Evolutionary conservation across 1,284 basidiomycete species (phyloP), one percentile per base, ranked within the genome.

Genomic region (Trichosporon coremiiforme): DNA sequence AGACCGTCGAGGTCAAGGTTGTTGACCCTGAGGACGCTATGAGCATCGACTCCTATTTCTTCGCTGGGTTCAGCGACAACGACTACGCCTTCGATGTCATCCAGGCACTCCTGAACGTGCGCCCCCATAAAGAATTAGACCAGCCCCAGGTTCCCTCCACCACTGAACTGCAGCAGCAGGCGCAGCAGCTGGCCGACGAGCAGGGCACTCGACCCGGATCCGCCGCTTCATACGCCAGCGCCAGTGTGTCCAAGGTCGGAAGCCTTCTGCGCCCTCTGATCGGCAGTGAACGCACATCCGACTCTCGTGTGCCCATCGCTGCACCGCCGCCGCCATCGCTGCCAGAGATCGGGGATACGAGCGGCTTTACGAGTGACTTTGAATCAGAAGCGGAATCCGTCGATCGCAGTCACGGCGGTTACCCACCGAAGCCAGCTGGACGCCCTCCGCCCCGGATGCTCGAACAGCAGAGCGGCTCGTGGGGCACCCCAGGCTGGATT

Each of bases 1-100:
- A 96, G 80, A 95, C 93, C 0, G 90, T 98, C 67, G 93, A 96
- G 83, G 87, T 78, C 76, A 94, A 94, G 84, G 92, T 95, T n/a
- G 86, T 93, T 68, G 94, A 96, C 82, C 89, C 90, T 73, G 89
- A 89, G 69, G 91, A 91, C 65, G 87, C 89, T 66, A 89, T 88
- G 78, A 82, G 91, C 0, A 83, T 93, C 63, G 94, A 96, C 82
- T 94, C 93, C 13, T 97, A 96, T 82, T 83, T 89, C 72, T 81
- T 87, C 80, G 93, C 94, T 12, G 96, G 95, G 79, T 95, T 97
- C 82, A 89, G 90, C 73, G 89, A 94, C 81, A 86, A 93, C 64
- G 85, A 90, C 12, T 85, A 83, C 36, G 92, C 93, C 0, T 86
- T 94, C 68, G 89, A 90, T 60, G 88, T 90, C 78, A 93, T 97